These are phyloP conservation scores for Sporothrix schenckii DNA, from an alignment of 2,329 filamentous ascomycete genomes.

Conservation along the genomic window DNA sequence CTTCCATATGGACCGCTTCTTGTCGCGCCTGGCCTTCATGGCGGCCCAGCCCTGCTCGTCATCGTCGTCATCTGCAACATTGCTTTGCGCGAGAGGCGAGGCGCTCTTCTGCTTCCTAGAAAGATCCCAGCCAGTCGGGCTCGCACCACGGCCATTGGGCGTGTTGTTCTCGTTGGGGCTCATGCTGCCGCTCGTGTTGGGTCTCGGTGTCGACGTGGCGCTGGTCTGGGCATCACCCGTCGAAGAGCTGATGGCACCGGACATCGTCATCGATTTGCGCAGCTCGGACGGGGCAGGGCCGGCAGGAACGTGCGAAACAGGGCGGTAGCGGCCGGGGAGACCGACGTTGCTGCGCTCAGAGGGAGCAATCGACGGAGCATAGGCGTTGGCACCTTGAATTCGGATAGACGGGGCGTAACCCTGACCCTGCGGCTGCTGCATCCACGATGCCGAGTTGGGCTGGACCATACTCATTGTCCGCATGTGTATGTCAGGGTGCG, in stretches of 20 bases:
- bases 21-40: conserved; percentile 69
- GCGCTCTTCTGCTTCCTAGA: conserved; percentile 44
- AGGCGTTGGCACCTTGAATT: conserved; percentile 58
- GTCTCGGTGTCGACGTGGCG: conserved; percentile 1
- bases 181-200: conserved; percentile 26
- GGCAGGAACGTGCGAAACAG: conserved; percentile 69
- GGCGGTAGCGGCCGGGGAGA: conserved; percentile 84
- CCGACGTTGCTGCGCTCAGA: conserved; percentile 95
- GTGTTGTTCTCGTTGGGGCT: conserved; percentile 24
- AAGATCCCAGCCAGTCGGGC: conserved; percentile 37
- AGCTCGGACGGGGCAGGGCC: conserved; percentile 40
- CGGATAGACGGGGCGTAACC: conserved; percentile 57
- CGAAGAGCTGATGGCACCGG: conserved; percentile 43
- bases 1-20: conserved; percentile 68
- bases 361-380: conserved; percentile 89
- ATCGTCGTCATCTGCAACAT: conserved; percentile 52
- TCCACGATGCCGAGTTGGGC: conserved; percentile 63
- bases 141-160: conserved; percentile 13
- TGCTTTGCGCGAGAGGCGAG: conserved; percentile 47
- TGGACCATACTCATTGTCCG: conserved; percentile 86
- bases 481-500: conserved; percentile 51
- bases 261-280: conserved; percentile 50
- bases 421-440: conserved; percentile 50
- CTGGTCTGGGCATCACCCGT: conserved; percentile 32
- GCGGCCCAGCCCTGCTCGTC: conserved; percentile 69